Base-by-base conservation (phyloP, 352 stramenopile genomes). In the Globisporangium parvum region DNA sequence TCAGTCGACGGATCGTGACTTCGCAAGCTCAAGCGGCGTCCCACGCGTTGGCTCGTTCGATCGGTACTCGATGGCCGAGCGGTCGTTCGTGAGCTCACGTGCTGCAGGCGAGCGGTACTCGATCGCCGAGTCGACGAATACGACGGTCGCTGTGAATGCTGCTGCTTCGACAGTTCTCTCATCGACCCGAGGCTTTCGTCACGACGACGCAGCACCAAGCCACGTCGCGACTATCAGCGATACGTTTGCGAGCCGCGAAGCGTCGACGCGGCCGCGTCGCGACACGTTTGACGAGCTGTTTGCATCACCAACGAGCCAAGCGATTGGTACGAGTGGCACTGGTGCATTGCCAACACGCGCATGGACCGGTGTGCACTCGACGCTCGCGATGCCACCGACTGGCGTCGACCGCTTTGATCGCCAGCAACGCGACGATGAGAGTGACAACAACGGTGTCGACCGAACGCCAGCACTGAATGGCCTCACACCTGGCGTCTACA, bases 221-320 rank as follows among this genome's bases (percentile, higher is more conserved):
- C 39, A n/a, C 39, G 18, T 18, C 15, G 18, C 15, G 3, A 44
- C 39, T n/a, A 44, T 44, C 15, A 44, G 39, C 39, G 15, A 44
- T 44, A n/a, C 39, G 39, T 44, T n/a, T 44, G 18, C 39, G 15
- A 44, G 39, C 20, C 39, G 39, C 39, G 20, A 18, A 18, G 9
- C 44, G 15, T 41, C 58, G n/a, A 56, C 37, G 2, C 41, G 41
- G 28, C 67, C 74, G 40, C 74, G 77, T 33, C 73, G 79, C 55
- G 77, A 70, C 52, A 92, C 81, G 15, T 92, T 92, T 59, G 79
- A 90, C 60, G 72, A 82, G 51, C 59, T 92, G 17, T 92, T 92
- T 24, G 73, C 78, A 33, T 87, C 77, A n/a, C 79, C 81, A 14
- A 80, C 71, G 53, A 54, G 40, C 18, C 33, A 55, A 21, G 28